These are phyloP conservation scores for Vachellia collinsii DNA, from an alignment of 306 rosid species.

Conservation along the genomic window DNA sequence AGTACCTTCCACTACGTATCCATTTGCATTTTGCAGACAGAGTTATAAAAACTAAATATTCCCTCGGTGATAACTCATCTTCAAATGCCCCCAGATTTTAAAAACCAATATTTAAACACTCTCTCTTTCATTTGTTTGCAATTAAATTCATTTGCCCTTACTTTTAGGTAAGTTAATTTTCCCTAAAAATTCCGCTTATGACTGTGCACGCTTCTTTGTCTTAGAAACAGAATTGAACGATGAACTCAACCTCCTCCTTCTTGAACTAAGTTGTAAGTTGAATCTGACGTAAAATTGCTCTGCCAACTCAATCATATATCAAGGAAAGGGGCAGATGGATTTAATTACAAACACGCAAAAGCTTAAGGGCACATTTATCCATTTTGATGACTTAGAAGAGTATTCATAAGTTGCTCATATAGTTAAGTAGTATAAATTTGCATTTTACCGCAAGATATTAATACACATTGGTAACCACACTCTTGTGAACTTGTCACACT, in stretches of 20 bases:
- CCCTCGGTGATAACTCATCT: background rate
- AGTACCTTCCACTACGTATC: background rate
- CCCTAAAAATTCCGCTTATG: background rate
- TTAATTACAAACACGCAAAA: background rate
- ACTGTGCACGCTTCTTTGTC: background rate
- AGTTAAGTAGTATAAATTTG: background rate
- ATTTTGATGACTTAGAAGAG: background rate
- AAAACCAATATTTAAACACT: background rate
- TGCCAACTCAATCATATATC: background rate
- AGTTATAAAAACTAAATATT: background rate
- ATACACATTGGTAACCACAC: background rate
- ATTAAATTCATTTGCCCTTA: background rate
- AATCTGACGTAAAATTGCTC: background rate
- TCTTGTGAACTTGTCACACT: too few species aligned
- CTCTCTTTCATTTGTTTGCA: background rate
- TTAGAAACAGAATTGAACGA: background rate
- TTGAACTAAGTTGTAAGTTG: background rate
- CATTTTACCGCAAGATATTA: background rate
- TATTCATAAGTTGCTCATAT: background rate
- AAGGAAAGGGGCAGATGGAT: background rate
- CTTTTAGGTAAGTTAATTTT: background rate
- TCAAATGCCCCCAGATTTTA: background rate
- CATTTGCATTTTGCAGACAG: background rate
- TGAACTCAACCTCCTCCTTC: background rate
- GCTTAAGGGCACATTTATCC: background rate